Percentiles rank a stretch among this genome's conserved stretches.
Evolutionary conservation across 306 rosid species (phyloP).

Genomic region (Acacia acuminata): DNA sequence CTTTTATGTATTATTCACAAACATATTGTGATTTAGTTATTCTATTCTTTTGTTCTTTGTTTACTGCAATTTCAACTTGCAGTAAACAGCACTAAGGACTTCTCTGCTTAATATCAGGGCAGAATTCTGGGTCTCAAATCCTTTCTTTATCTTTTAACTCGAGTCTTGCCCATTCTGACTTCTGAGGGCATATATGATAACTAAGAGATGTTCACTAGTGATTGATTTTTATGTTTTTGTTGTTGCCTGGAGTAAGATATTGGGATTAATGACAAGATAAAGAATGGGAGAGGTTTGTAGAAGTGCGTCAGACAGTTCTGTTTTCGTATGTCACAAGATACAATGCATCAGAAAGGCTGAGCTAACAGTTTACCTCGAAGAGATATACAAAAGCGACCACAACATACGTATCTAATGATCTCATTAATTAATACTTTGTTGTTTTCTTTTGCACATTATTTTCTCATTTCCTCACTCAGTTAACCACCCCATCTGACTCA

Average conservation of each 20-base stretch:
- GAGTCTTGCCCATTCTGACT: neutral
- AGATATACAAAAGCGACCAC: conserved; percentile 27
- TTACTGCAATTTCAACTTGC: neutral
- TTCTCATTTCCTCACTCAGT: conserved; percentile 13
- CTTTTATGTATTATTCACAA: conserved; percentile 4
- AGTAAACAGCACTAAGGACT: neutral
- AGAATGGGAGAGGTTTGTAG: conserved; percentile 4
- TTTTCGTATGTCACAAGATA: conserved; percentile 71
- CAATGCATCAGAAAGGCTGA: conserved; percentile 43
- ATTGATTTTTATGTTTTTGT: neutral
- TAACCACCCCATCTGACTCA: conserved; percentile 32
- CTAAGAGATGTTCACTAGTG: neutral
- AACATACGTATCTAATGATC: conserved; percentile 27
- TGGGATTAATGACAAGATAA: conserved; percentile 33
- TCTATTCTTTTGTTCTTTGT: neutral
- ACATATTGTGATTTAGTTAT: neutral
- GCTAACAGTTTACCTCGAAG: conserved; percentile 41
- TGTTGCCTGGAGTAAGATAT: neutral
- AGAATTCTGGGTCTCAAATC: neutral
- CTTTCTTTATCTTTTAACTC: neutral
- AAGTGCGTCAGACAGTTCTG: conserved; percentile 45
- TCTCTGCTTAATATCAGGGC: conserved; percentile 5
- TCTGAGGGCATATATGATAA: neutral
- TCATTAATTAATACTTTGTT: conserved; percentile 6
- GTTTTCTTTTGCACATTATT: neutral